These are phyloP conservation scores for Pseudoscleropodium purum DNA, from an alignment of 225 moss, liverwort and hornwort genomes.

Conservation along the genomic window DNA sequence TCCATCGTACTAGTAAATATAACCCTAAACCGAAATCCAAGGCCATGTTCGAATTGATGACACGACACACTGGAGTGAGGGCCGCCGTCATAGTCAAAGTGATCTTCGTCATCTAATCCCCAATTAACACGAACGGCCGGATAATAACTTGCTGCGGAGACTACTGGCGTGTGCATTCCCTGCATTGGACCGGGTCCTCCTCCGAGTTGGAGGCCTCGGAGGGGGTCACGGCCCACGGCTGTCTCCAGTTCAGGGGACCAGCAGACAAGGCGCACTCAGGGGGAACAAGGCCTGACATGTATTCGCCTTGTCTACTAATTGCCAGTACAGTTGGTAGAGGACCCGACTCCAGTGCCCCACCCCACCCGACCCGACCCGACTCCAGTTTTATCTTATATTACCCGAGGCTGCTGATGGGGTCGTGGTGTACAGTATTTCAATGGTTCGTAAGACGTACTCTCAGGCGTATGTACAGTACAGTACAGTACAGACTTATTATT, in stretches of 20 bases:
- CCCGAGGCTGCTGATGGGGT: too few species aligned
- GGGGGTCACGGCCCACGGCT: background rate
- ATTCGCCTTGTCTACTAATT: background rate
- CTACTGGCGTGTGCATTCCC: background rate
- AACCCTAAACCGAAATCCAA: background rate
- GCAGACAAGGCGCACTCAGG: background rate
- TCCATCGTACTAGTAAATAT: background rate
- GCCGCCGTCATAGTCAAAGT: background rate
- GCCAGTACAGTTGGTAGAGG: background rate
- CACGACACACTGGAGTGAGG: too few species aligned
- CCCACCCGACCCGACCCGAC: too few species aligned
- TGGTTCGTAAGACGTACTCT: background rate
- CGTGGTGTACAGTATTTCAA: background rate
- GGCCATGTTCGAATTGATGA: background rate
- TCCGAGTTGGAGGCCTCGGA: background rate
- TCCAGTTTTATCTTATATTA: background rate
- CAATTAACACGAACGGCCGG: background rate
- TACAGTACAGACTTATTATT: background rate
- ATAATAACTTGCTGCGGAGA: background rate
- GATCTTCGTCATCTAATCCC: background rate
- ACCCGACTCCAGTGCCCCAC: background rate
- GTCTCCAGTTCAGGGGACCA: background rate
- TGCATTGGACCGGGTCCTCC: conserved; percentile 11
- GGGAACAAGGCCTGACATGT: conserved; percentile 5
- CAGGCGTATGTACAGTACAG: background rate